Evolutionary conservation across 1,284 basidiomycete genomes (phyloP), one percentile per base, ranked within the genome.

Genomic region (Crepidotus sp.): DNA sequence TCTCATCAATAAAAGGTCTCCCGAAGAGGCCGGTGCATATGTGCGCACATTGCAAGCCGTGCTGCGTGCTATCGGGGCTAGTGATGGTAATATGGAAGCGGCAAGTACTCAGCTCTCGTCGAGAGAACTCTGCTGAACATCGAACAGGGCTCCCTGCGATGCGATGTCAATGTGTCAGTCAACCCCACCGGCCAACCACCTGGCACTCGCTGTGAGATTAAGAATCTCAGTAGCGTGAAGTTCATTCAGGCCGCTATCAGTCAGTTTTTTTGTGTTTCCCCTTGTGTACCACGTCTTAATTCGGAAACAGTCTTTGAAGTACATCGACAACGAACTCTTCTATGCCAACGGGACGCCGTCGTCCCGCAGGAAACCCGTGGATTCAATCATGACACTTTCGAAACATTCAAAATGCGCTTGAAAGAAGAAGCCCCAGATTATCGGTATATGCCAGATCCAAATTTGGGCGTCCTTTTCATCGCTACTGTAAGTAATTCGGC

Each of bases 381-480:
- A 0, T 93, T 94, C 57, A 80, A 98, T 61, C 90, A 94, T 60
- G 67, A 81, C 42, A 79, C 71, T 2, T 83, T 83, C 9, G 74
- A 83, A 57, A 98, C 96, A 0, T 94, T 80, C 64, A 71, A 70
- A 15, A 64, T 98, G 46, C 76, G 96, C 32, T 81, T 77, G 36
- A 98, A 99, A 63, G 95, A 97, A 58, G 88, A 93, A 56, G 85
- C 91, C 0, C 87, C 87, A 4, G 95, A 98, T 60, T 99, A 98
- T 61, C 76, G 95, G 6, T 99, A 97, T 66, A 94, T 99, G 91
- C 96, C 96, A 0, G 96, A 98, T 60, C 83, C 91, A 0, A 98
- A 98, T 59, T 65, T 98, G 0, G 90, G 91, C 0, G 77, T 84
- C 0, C 61, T 94, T 4, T 57, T 80, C 19, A 61, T 97, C n/a